phyloP scores from a whole-genome alignment of 352 stramenopile genomes.

The Globisporangium canariense region DNA sequence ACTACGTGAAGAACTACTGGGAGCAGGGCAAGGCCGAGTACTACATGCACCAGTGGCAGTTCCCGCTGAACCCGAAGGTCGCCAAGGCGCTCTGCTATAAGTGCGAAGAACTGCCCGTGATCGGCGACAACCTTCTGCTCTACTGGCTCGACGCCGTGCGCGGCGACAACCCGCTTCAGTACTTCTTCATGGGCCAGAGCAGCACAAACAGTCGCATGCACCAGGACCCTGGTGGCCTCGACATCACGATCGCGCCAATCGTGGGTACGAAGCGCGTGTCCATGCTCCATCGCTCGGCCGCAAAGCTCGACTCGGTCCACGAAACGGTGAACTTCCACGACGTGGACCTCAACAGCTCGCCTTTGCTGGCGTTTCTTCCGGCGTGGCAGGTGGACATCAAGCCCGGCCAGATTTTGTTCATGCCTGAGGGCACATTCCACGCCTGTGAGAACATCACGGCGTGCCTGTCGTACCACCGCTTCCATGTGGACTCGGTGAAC shows the following conservation, averaged over 20 bases:
- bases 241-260: slow-evolving; percentile 93
- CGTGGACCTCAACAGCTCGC: slow-evolving; percentile 82
- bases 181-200: slow-evolving; percentile 93
- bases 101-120: slow-evolving; percentile 83
- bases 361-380: slow-evolving; percentile 85
- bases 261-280: slow-evolving; percentile 77
- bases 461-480: slow-evolving; percentile 92
- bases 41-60: slow-evolving; percentile 96
- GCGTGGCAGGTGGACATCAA: slow-evolving; percentile 86
- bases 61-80: slow-evolving; percentile 76
- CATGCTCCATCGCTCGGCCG: slow-evolving; percentile 67
- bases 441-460: slow-evolving; percentile 91
- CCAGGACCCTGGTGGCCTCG: slow-evolving; percentile 86
- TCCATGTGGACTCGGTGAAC: slow-evolving; percentile 93
- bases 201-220: slow-evolving; percentile 90
- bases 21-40: slow-evolving; percentile 75
- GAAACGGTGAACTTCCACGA: slow-evolving; percentile 79
- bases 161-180: slow-evolving; percentile 90
- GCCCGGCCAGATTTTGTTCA: slow-evolving; percentile 92
- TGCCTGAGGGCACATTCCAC: slow-evolving; percentile 92
- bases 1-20: slow-evolving; percentile 85
- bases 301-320: slow-evolving; percentile 85
- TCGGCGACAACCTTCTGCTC: slow-evolving; percentile 90
- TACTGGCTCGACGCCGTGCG: slow-evolving; percentile 90
- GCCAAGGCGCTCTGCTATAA: slow-evolving; percentile 81